phyloP scores from a whole-genome alignment of 805 yeast genomes.

The Candida quercuum region DNA sequence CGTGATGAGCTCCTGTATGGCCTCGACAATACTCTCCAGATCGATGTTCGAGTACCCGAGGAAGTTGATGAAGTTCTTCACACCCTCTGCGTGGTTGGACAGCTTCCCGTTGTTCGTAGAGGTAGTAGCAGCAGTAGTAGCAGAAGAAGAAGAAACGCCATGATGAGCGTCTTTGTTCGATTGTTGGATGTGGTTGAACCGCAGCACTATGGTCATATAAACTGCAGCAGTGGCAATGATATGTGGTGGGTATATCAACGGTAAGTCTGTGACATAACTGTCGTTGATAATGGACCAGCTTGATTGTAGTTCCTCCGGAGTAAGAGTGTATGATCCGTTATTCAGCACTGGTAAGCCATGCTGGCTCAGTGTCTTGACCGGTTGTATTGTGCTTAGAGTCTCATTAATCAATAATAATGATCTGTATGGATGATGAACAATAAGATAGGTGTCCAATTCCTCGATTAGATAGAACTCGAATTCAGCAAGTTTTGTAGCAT shows the following conservation, averaged over 20 bases:
- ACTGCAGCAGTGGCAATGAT: slow-evolving; percentile 76
- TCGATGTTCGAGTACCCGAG: slow-evolving; percentile 75
- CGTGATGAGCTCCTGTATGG: slow-evolving; percentile 78
- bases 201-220: slow-evolving; percentile 68
- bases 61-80: slow-evolving; percentile 56
- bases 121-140: no score
- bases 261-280: slow-evolving; percentile 82
- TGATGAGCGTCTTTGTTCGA: slow-evolving; percentile 14
- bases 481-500: slow-evolving; percentile 86
- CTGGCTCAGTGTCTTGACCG: slow-evolving; percentile 1
- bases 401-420: slow-evolving; percentile 49
- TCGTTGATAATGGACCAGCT: slow-evolving; percentile 91
- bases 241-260: slow-evolving; percentile 83
- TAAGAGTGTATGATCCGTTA: slow-evolving; percentile 22
- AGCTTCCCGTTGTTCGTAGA: neutral
- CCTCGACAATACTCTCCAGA: slow-evolving; percentile 69
- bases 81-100: slow-evolving; percentile 25
- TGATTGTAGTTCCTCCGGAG: slow-evolving; percentile 71
- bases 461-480: slow-evolving; percentile 92
- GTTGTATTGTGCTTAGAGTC: slow-evolving; percentile 21
- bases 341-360: neutral
- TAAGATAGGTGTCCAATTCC: slow-evolving; percentile 68
- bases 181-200: slow-evolving; percentile 25
- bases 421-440: slow-evolving; percentile 74
- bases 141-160: no score